Conservation (phyloP, 192 early-diverging fungal species). For the Coemansia sp. region DNA sequence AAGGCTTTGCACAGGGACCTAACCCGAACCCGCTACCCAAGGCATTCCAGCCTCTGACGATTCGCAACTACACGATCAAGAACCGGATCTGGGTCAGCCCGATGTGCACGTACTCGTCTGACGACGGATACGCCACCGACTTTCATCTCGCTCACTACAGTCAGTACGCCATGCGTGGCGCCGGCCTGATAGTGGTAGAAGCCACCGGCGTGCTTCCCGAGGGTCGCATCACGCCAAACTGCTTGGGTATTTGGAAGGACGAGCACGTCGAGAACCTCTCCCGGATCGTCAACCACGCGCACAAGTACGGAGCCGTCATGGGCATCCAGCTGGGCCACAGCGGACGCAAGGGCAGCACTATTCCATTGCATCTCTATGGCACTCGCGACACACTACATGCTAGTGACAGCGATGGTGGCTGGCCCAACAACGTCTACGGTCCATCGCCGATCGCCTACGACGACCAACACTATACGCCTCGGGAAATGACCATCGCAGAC, state of each 20-base stretch:
- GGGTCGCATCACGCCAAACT: constrained; percentile 78
- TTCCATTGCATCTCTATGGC: constrained; percentile 1
- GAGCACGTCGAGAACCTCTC: constrained; percentile 64
- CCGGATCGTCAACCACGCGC: constrained; percentile 61
- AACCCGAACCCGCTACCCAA: constrained; percentile 34
- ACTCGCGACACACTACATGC: constrained; percentile 12
- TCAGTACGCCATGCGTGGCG: constrained; percentile 74
- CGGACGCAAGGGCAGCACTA: constrained; percentile 71
- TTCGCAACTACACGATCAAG: constrained; percentile 68
- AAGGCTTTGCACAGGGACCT: constrained; percentile 25
- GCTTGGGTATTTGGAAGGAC: constrained; percentile 83
- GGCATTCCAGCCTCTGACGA: constrained; percentile 69
- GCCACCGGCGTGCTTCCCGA: constrained; percentile 72
- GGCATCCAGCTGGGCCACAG: constrained; percentile 85
- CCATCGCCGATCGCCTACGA: constrained; percentile 62
- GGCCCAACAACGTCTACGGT: constrained; percentile 71
- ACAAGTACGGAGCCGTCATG: constrained; percentile 60
- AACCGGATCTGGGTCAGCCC: constrained; percentile 80
- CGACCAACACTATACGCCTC: constrained; percentile 16
- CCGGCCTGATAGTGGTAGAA: constrained; percentile 81
- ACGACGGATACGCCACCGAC: constrained; percentile 68
- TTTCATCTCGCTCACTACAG: constrained; percentile 68
- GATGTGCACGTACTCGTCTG: constrained; percentile 81
- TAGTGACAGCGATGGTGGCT: constrained; percentile 60
- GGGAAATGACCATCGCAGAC: constrained; percentile 66